These are phyloP conservation scores for Kregervanrija pseudodelftensis DNA, from an alignment of 805 yeast species.

Conservation along the genomic window DNA sequence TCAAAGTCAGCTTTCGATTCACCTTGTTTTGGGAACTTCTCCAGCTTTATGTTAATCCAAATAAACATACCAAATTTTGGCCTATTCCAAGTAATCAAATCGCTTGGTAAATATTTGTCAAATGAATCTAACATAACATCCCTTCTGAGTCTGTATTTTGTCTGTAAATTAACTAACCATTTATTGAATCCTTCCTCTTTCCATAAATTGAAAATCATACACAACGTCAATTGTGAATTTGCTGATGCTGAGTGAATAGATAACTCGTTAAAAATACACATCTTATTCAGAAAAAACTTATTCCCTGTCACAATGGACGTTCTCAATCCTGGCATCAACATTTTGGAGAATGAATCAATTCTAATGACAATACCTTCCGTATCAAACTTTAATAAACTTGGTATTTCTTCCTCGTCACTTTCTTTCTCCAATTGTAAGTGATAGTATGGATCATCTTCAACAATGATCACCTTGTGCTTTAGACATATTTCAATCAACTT, in stretches of 20 bases:
- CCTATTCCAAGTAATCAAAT: conserved; percentile 34
- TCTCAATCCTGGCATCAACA: conserved; percentile 71
- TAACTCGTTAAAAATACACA: conserved; percentile 57
- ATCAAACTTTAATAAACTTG: conserved; percentile 66
- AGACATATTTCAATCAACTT: conserved; percentile 53
- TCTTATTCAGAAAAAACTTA: conserved; percentile 41
- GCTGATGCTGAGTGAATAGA: conserved; percentile 72
- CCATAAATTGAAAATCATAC: conserved; percentile 60
- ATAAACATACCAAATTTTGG: conserved; percentile 41
- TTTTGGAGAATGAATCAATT: conserved; percentile 73
- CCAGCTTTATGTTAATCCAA: conserved; percentile 35
- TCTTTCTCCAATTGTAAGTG: conserved; percentile 55
- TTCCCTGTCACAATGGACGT: conserved; percentile 71
- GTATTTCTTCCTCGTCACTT: conserved; percentile 38
- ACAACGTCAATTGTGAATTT: conserved; percentile 53
- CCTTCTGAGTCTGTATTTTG: conserved; percentile 58
- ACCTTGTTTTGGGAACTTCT: conserved; percentile 32
- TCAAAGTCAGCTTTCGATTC: conserved; percentile 28
- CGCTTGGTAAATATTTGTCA: conserved; percentile 37
- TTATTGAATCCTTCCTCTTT: conserved; percentile 49
- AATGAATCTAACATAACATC: conserved; percentile 49
- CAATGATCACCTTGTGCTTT: conserved; percentile 60
- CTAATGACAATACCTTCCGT: conserved; percentile 72
- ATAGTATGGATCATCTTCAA: conserved; percentile 87
- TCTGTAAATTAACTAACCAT: conserved; percentile 62